These are phyloP conservation scores for Stellera chamaejasme DNA, from an alignment of 345 rosid species.

Conservation along the genomic window DNA sequence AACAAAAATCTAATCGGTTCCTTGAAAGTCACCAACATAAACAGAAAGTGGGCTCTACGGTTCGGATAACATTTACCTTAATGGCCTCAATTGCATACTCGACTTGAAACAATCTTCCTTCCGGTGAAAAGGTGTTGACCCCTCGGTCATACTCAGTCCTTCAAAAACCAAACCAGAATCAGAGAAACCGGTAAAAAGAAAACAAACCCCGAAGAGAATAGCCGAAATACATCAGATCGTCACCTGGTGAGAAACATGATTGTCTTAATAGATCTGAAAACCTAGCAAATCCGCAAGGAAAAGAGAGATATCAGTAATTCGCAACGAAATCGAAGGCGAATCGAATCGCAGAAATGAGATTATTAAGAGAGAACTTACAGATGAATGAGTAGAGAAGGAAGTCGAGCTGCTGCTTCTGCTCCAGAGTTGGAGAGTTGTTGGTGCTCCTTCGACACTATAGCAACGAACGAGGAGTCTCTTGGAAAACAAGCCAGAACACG, in stretches of 20 bases:
- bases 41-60: conserved; percentile 1
- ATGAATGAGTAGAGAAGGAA: neutral
- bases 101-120: conserved; percentile 92
- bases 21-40: neutral
- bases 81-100: conserved; percentile 99
- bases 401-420: neutral
- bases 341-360: neutral
- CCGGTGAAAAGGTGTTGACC: conserved; percentile 98
- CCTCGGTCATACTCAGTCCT: conserved; percentile 99
- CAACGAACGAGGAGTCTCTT: conserved; percentile 19
- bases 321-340: neutral
- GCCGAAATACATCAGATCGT: neutral
- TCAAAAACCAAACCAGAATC: conserved; percentile 7
- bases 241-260: conserved; percentile 76
- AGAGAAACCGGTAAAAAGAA: neutral
- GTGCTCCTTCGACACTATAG: conserved; percentile 3
- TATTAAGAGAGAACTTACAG: neutral
- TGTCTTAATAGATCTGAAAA: conserved; percentile 23
- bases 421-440: neutral
- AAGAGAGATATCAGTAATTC: neutral
- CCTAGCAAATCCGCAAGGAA: conserved; percentile 8
- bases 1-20: neutral
- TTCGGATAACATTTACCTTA: conserved; percentile 40
- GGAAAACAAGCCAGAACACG: conserved; percentile 18
- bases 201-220: neutral